phyloP scores from a whole-genome alignment of 1,284 basidiomycete species.

The Cystobasidium sp. region DNA sequence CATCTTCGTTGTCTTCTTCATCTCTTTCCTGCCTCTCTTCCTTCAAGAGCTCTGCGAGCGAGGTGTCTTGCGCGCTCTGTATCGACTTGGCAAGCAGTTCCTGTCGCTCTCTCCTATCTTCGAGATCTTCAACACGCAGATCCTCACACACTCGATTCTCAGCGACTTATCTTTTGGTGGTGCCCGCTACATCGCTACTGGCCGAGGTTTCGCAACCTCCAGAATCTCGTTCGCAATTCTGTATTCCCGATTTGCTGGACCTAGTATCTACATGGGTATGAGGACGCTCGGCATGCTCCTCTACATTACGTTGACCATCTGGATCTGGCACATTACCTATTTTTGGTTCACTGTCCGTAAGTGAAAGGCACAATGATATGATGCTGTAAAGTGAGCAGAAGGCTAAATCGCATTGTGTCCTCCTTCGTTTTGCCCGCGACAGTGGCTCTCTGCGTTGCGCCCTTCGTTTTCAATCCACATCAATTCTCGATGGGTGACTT shows the following conservation, averaged over 20 bases:
- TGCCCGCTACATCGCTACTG: slow-evolving; percentile 97
- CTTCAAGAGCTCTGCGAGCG: slow-evolving; percentile 93
- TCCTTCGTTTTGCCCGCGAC: slow-evolving; percentile 65
- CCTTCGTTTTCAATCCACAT: slow-evolving; percentile 96
- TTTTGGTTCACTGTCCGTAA: slow-evolving; percentile 70
- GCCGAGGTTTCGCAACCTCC: slow-evolving; percentile 93
- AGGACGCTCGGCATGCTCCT: slow-evolving; percentile 84
- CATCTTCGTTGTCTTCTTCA: slow-evolving; percentile 96
- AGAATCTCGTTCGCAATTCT: slow-evolving; percentile 89
- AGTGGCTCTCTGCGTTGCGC: slow-evolving; percentile 82
- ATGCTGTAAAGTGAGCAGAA: not conserved
- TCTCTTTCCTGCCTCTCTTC: slow-evolving; percentile 89
- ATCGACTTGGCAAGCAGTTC: slow-evolving; percentile 90
- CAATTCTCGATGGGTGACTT: slow-evolving; percentile 95
- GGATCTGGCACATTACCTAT: slow-evolving; percentile 73
- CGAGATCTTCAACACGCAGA: slow-evolving; percentile 94
- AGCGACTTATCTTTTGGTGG: slow-evolving; percentile 95
- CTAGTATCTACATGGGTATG: slow-evolving; percentile 94
- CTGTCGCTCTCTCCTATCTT: slow-evolving; percentile 89
- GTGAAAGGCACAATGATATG: not conserved
- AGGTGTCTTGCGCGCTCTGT: slow-evolving; percentile 82
- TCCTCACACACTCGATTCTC: slow-evolving; percentile 91
- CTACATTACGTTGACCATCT: slow-evolving; percentile 85
- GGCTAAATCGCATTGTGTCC: not conserved
- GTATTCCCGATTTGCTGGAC: slow-evolving; percentile 93